These are phyloP conservation scores for Geotrichum fermentans DNA, from an alignment of 1,139 yeast species.

Conservation along the genomic window DNA sequence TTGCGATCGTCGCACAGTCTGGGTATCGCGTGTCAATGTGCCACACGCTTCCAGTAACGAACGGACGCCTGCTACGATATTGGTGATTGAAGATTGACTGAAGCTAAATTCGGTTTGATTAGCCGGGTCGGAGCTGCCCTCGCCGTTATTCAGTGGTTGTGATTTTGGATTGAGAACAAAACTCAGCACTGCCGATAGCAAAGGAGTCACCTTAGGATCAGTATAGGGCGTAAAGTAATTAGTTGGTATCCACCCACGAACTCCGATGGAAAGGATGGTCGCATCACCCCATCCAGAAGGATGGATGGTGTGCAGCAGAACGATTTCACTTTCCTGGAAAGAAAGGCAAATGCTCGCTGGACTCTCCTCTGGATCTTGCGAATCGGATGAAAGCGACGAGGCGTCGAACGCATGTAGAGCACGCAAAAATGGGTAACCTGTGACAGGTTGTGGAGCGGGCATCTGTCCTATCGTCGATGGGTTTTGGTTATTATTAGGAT, in stretches of 20 bases:
- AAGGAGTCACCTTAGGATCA: conserved; percentile 49
- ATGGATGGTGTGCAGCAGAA: conserved; percentile 83
- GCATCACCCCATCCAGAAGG: conserved; percentile 98
- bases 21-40: conserved; percentile 79
- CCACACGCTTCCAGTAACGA: conserved; percentile 69
- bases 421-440: conserved; percentile 37
- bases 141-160: conserved; percentile 26
- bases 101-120: conserved; percentile 29
- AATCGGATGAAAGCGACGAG: conserved; percentile 47
- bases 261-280: conserved; percentile 62
- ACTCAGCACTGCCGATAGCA: conserved; percentile 70
- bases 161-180: conserved; percentile 61
- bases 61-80: conserved; percentile 80
- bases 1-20: conserved; percentile 66
- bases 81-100: conserved; percentile 45
- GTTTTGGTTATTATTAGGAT: background rate
- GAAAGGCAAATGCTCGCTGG: conserved; percentile 73
- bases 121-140: conserved; percentile 4
- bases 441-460: conserved; percentile 3
- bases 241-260: conserved; percentile 96
- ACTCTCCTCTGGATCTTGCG: conserved; percentile 41
- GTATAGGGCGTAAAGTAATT: conserved; percentile 62
- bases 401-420: conserved; percentile 83
- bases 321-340: conserved; percentile 73
- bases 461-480: background rate